Percentiles rank a stretch among this genome's conserved stretches.
These are phyloP conservation scores for Aspergillus affinis DNA, from an alignment of 495 filamentous ascomycete genomes.

Conservation along the genomic window DNA sequence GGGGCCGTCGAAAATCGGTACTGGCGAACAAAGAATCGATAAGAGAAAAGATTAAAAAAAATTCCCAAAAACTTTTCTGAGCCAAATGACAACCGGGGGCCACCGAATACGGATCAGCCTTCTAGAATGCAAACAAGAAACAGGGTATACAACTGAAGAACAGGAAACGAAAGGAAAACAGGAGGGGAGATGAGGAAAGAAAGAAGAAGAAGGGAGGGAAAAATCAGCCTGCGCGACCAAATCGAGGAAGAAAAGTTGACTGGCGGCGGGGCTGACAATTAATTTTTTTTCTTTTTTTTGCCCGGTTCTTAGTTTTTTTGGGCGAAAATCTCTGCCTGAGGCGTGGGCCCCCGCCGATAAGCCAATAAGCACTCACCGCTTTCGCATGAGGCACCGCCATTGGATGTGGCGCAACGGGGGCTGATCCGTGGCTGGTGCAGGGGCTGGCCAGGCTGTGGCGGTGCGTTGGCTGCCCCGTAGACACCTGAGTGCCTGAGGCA, in stretches of 20 bases:
- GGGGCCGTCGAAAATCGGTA: slow-evolving; percentile 2
- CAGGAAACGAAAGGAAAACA: slow-evolving; percentile 8
- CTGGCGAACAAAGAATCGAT: slow-evolving; percentile 7
- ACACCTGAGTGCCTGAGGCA: slow-evolving; percentile 4
- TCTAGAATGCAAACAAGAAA: slow-evolving; percentile 9
- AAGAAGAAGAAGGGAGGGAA: slow-evolving; percentile 18
- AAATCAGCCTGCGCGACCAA: slow-evolving; percentile 11
- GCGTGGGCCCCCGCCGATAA: not conserved
- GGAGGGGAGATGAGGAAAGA: slow-evolving; percentile 9
- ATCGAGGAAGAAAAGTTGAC: slow-evolving; percentile 10
- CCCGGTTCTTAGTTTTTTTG: too few species aligned
- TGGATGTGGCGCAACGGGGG: not conserved
- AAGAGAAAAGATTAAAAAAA: slow-evolving; percentile 6
- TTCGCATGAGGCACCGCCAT: not conserved
- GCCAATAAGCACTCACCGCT: slow-evolving; percentile 10
- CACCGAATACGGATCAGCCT: not conserved
- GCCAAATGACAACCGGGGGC: not conserved
- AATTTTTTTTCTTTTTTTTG: slow-evolving; percentile 7
- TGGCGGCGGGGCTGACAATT: slow-evolving; percentile 12
- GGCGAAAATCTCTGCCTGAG: slow-evolving; percentile 21
- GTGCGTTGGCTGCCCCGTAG: not conserved
- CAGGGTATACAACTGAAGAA: slow-evolving; percentile 16
- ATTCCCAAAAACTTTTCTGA: slow-evolving; percentile 8
- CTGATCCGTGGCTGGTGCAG: not conserved
- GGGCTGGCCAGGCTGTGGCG: slow-evolving; percentile 6